Conservation (phyloP, 2,329 filamentous ascomycete genomes). For the Fusarium liriodendri region DNA sequence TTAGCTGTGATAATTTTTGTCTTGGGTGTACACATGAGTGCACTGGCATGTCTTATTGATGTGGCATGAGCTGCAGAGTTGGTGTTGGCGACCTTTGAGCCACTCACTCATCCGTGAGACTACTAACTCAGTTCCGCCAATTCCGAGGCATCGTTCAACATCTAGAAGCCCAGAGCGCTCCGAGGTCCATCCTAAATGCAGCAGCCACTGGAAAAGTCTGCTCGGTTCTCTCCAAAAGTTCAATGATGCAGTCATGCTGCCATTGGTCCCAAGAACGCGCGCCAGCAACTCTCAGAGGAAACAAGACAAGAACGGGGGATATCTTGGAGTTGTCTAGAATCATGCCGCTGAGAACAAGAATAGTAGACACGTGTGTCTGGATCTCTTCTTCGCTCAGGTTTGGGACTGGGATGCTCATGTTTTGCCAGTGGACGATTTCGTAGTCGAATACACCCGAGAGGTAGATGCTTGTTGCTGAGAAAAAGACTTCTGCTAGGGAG, state of each 20-base stretch:
- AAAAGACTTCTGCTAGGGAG: slow-evolving; percentile 40
- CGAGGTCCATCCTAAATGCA: slow-evolving; percentile 39
- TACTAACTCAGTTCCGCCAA: neutral
- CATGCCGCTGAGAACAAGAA: slow-evolving; percentile 32
- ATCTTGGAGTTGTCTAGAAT: slow-evolving; percentile 37
- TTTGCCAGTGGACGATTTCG: slow-evolving; percentile 46
- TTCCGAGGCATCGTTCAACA: neutral
- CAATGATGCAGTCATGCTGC: slow-evolving; percentile 39
- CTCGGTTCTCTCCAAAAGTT: slow-evolving; percentile 33
- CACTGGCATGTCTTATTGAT: fast-evolving
- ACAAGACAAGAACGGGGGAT: slow-evolving; percentile 49
- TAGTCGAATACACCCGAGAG: slow-evolving; percentile 53
- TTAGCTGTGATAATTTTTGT: neutral
- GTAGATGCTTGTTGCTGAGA: slow-evolving; percentile 50
- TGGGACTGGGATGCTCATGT: slow-evolving; percentile 34
- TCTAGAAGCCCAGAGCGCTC: slow-evolving; percentile 30
- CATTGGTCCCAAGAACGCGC: slow-evolving; percentile 39
- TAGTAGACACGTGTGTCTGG: slow-evolving; percentile 36
- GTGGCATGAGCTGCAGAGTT: neutral
- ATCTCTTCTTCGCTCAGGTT: slow-evolving; percentile 36
- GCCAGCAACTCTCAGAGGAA: slow-evolving; percentile 50
- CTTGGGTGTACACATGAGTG: neutral
- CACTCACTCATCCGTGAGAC: neutral
- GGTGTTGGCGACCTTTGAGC: neutral
- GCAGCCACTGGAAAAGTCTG: slow-evolving; percentile 42